These are phyloP conservation scores for Ophiocordyceps camponoti-leonardi DNA, from an alignment of 2,329 filamentous ascomycete species.

Conservation along the genomic window DNA sequence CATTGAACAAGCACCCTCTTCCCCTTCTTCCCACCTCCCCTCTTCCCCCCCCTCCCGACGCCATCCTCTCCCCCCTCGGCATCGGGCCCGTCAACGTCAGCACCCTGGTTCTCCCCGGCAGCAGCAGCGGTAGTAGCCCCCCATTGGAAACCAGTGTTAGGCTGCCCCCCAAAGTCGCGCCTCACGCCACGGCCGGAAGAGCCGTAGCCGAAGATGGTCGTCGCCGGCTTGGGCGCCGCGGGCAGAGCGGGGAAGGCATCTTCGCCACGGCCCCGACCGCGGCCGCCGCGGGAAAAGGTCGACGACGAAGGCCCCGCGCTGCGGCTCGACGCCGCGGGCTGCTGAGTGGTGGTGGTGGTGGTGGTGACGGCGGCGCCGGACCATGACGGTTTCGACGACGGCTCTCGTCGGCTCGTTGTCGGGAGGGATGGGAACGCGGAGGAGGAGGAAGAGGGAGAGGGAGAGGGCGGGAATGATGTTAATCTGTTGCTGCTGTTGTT, in stretches of 20 bases:
- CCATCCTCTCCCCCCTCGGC: constrained; percentile 11
- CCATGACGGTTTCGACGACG: not conserved
- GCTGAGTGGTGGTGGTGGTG: not conserved
- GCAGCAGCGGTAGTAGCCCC: constrained; percentile 9
- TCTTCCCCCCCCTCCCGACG: constrained; percentile 17
- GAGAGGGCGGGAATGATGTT: constrained; percentile 20
- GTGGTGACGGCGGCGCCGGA: too few relatives aligned
- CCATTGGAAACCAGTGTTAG: constrained; percentile 37
- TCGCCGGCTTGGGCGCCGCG: constrained; percentile 51
- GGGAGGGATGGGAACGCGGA: not conserved
- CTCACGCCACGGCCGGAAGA: constrained; percentile 29
- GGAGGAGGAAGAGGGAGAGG: constrained; percentile 18
- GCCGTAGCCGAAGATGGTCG: constrained; percentile 45
- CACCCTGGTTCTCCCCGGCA: not conserved
- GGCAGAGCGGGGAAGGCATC: constrained; percentile 76
- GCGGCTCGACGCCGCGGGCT: not conserved
- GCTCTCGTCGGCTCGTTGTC: not conserved
- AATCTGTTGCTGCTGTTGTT: too few relatives aligned
- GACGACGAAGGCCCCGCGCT: not conserved
- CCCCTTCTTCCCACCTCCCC: constrained; percentile 37
- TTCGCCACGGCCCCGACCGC: constrained; percentile 12
- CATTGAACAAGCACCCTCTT: constrained; percentile 46
- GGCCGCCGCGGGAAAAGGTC: too few relatives aligned
- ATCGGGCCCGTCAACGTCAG: constrained; percentile 9
- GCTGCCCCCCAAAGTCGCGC: constrained; percentile 27